Conservation (phyloP, 73 alveolate genomes). For the Symbiodinium natans region DNA sequence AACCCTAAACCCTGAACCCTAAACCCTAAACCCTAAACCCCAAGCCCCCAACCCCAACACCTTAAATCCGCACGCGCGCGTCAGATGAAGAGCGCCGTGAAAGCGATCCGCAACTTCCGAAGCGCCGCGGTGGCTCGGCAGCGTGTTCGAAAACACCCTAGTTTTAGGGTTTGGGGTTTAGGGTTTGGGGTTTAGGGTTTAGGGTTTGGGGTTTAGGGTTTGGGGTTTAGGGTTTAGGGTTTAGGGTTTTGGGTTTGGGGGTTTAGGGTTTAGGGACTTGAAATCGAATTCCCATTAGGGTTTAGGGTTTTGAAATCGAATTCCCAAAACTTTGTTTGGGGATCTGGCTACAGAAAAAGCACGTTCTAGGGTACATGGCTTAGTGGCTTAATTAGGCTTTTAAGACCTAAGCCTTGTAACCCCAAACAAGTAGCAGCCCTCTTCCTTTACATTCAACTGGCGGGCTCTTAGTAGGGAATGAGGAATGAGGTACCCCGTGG, state of each 20-base stretch:
- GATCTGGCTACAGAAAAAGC: too few species aligned
- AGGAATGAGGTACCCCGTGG: too few species aligned
- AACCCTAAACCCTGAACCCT: neutral
- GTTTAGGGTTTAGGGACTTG: neutral
- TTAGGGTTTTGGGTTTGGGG: neutral
- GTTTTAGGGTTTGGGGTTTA: neutral
- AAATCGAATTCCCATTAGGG: neutral
- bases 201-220: neutral
- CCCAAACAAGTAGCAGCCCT: too few species aligned
- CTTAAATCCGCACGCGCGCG: too few species aligned
- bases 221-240: neutral
- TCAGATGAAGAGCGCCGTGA: constrained; percentile 14
- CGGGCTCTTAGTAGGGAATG: too few species aligned
- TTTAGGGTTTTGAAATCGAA: neutral
- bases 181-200: neutral
- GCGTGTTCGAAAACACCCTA: neutral
- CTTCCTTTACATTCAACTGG: too few species aligned
- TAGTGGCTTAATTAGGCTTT: too few species aligned
- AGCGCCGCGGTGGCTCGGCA: neutral
- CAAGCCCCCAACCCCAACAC: too few species aligned
- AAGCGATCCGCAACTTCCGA: neutral
- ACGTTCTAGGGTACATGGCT: too few species aligned
- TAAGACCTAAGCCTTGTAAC: too few species aligned
- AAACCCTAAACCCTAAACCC: neutral
- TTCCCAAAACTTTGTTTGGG: too few species aligned